A percentile compares a stretch with the other conserved stretches of the same genome.
phyloP scores from a whole-genome alignment of 176 grass and related monocot species.

The Avena eriantha region DNA sequence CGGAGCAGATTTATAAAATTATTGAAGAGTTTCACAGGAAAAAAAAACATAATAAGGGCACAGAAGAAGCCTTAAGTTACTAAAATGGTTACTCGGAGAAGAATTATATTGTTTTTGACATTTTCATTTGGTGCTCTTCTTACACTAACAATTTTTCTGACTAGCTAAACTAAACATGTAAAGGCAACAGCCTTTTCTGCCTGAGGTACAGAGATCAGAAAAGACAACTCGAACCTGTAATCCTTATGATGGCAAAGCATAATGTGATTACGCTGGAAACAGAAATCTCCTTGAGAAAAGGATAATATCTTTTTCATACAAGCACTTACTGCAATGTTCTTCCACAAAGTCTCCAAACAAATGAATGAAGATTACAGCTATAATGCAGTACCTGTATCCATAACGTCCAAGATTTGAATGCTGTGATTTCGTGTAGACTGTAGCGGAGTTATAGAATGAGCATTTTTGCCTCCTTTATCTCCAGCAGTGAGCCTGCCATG shows the following conservation, averaged over 20 bases:
- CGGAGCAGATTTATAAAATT: not conserved
- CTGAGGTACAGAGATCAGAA: not conserved
- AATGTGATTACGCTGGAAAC: conserved; percentile 18
- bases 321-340: conserved; percentile 13
- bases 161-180: not conserved
- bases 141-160: not conserved
- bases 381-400: conserved; percentile 43
- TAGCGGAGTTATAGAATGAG: conserved; percentile 36
- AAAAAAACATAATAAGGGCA: conserved; percentile 10
- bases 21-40: conserved; percentile 1
- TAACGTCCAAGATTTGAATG: conserved; percentile 19
- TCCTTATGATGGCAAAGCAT: not conserved
- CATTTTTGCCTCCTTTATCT: conserved; percentile 22
- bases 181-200: conserved; percentile 7
- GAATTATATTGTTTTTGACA: not conserved
- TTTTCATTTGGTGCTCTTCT: not conserved
- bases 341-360: conserved; percentile 25
- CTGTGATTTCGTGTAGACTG: not conserved
- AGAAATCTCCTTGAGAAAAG: conserved; percentile 6
- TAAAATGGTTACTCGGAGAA: conserved; percentile 11
- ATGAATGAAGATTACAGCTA: conserved; percentile 1
- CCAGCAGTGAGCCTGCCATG: conserved; percentile 15
- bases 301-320: not conserved
- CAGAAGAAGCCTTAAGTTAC: conserved; percentile 7
- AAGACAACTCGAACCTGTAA: conserved; percentile 10